Percentiles rank a stretch among this genome's conserved stretches.
phyloP scores from a whole-genome alignment of 768 basidiomycete genomes.

The Mycena indigotica region DNA sequence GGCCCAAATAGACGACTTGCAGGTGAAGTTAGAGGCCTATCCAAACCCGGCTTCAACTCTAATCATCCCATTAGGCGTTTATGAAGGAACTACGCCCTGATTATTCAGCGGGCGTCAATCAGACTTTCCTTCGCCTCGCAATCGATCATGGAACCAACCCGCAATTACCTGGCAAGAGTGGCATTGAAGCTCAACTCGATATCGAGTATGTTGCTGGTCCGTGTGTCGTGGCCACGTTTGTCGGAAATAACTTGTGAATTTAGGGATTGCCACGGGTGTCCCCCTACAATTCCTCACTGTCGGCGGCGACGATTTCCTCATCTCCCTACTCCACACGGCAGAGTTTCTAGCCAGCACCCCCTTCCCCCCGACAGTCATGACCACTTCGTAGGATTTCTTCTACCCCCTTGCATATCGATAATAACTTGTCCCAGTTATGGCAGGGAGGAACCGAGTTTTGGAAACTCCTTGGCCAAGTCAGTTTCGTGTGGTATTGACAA shows the following conservation, averaged over 20 bases:
- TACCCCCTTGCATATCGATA: no score
- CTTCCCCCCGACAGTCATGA: constrained; percentile 51
- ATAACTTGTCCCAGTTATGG: constrained; percentile 4
- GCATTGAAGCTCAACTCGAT: constrained; percentile 18
- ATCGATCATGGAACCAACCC: constrained; percentile 22
- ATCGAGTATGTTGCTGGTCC: constrained; percentile 11
- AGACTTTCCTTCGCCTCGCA: constrained; percentile 17
- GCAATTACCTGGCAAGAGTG: constrained; percentile 9
- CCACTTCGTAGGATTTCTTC: constrained; percentile 47
- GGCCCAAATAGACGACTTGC: constrained; percentile 23
- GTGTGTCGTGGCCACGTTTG: no score
- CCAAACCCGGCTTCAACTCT: no score
- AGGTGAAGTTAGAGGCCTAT: no score
- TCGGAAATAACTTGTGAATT: no score
- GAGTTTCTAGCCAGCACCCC: constrained; percentile 45
- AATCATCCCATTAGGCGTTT: constrained; percentile 13
- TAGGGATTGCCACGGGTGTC: constrained; percentile 36
- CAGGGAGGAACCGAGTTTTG: constrained; percentile 9
- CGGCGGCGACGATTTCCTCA: constrained; percentile 49
- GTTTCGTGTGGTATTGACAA: no score
- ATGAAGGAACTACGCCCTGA: constrained; percentile 17
- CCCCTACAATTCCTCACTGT: constrained; percentile 40
- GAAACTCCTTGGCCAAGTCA: constrained; percentile 36
- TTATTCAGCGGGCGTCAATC: constrained; percentile 11
- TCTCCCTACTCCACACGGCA: constrained; percentile 33